Evolutionary conservation across 176 grass and related monocot genomes (phyloP), one percentile per base, ranked within the genome.

Genomic region (Zoysia japonica): DNA sequence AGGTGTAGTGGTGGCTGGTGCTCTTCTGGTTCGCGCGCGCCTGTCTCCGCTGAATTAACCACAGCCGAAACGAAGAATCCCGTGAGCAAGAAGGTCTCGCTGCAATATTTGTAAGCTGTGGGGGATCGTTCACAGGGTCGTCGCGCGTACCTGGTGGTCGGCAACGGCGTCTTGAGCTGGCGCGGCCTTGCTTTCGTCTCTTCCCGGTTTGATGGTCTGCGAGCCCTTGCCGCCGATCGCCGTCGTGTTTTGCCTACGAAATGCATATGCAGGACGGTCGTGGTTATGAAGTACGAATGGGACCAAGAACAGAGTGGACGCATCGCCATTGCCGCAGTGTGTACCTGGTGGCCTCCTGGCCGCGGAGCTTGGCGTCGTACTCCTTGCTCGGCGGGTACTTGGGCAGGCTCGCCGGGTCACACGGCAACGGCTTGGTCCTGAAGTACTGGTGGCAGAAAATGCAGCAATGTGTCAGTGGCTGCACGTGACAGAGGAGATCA

Each of bases 381-480:
- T 90, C 91, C 78, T 93, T 93, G 82, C 88, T 85, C 28, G 91
- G 91, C 2, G 91, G 88, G 68, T 83, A 81, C 86, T 90, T 93
- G 57, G 91, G 91, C 76, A 90, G 76, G 80, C 82, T 93, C 69
- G 83, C 85, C 67, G 91, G 88, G 0, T 90, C 91, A 44, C 91
- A 93, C 6, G 85, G 82, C 63, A 88, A 35, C 46, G 91, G 91
- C 82, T 88, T 84, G 72, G 67, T 88, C 65, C 48, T 60, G 79
- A 93, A 93, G 85, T 88, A 90, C 88, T 93, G 82, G 5, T 2
- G 13, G n/a, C 36, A 74, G 47, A 70, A 70, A 37, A n/a, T 69
- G 66, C 15, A 50, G 10, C 57, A 28, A 36, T 0, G 28, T 65
- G 71, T 76, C 63, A 84, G 43, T 56, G 16, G 13, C 19, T 63